phyloP scores from a whole-genome alignment of 2,329 filamentous ascomycete genomes.

The Xylaria sp. region DNA sequence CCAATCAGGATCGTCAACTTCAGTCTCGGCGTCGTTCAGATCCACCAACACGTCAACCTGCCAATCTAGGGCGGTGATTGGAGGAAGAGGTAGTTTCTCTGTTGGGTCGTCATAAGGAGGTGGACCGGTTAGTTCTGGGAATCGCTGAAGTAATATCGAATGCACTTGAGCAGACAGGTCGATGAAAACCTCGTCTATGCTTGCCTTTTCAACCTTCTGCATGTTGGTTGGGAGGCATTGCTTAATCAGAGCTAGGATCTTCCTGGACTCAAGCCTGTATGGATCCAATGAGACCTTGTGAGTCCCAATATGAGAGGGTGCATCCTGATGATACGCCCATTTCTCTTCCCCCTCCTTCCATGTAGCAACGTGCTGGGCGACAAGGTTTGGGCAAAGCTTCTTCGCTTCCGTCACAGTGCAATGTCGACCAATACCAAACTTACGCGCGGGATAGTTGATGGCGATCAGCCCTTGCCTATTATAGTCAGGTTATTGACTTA shows the following conservation, averaged over 20 bases:
- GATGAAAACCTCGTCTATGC: conserved; percentile 94
- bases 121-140: conserved; percentile 74
- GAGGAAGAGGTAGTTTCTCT: conserved; percentile 76
- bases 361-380: conserved; percentile 92
- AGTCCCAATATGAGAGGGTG: conserved; percentile 79
- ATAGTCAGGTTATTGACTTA: conserved; percentile 12
- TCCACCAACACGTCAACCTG: conserved; percentile 83
- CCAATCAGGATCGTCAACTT: conserved; percentile 90
- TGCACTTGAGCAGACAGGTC: conserved; percentile 90
- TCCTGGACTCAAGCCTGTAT: conserved; percentile 85
- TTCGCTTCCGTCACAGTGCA: conserved; percentile 82
- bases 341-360: conserved; percentile 91
- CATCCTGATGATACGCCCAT: conserved; percentile 91
- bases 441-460: conserved; percentile 91
- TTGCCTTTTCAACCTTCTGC: conserved; percentile 89
- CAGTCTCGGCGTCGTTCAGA: conserved; percentile 75
- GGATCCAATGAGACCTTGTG: conserved; percentile 96
- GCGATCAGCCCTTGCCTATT: conserved; percentile 88
- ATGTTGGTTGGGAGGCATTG: conserved; percentile 71
- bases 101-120: conserved; percentile 78
- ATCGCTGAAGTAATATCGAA: conserved; percentile 76
- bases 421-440: conserved; percentile 81
- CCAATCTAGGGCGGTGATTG: conserved; percentile 80
- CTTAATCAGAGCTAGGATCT: conserved; percentile 82
- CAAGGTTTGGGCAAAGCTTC: conserved; percentile 84